Evolutionary conservation across 1,139 yeast species (phyloP).

Genomic region (Wickerhamomyces sp.): DNA sequence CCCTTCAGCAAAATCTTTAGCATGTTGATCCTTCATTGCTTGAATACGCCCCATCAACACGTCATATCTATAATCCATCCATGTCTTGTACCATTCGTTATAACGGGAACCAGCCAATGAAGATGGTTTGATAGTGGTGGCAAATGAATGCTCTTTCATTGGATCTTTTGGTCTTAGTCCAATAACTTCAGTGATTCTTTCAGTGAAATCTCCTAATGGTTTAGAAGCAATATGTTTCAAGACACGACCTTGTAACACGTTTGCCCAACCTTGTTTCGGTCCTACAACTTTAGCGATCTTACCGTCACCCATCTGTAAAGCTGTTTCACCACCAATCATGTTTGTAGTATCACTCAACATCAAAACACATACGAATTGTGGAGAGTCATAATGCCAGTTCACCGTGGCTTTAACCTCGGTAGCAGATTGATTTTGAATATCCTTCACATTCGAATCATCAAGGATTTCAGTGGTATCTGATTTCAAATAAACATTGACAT

Average conservation of each 20-base stretch:
- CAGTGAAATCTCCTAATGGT: conserved; percentile 42
- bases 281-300: conserved; percentile 43
- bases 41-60: conserved; percentile 35
- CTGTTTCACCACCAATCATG: conserved; percentile 60
- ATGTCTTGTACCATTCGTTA: conserved; percentile 39
- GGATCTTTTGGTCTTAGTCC: conserved; percentile 40
- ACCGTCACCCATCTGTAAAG: conserved; percentile 43
- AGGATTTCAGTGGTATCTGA: conserved; percentile 10
- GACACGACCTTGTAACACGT: conserved; percentile 50
- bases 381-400: conserved; percentile 56
- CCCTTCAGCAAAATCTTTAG: conserved; percentile 20
- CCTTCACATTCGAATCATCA: conserved; percentile 5
- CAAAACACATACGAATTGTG: conserved; percentile 59
- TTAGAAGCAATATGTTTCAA: conserved; percentile 51
- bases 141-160: conserved; percentile 34
- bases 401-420: conserved; percentile 46
- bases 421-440: conserved; percentile 19
- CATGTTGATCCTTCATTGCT: conserved; percentile 25
- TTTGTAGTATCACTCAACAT: conserved; percentile 52
- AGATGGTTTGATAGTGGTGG: conserved; percentile 36
- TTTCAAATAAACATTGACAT: conserved; percentile 40
- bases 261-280: conserved; percentile 49
- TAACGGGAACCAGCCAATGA: conserved; percentile 29
- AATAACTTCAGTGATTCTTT: conserved; percentile 48
- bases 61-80: conserved; percentile 38